Base-by-base conservation (phyloP, 306 rosid genomes). In the Herpetospermum pedunculosum region DNA sequence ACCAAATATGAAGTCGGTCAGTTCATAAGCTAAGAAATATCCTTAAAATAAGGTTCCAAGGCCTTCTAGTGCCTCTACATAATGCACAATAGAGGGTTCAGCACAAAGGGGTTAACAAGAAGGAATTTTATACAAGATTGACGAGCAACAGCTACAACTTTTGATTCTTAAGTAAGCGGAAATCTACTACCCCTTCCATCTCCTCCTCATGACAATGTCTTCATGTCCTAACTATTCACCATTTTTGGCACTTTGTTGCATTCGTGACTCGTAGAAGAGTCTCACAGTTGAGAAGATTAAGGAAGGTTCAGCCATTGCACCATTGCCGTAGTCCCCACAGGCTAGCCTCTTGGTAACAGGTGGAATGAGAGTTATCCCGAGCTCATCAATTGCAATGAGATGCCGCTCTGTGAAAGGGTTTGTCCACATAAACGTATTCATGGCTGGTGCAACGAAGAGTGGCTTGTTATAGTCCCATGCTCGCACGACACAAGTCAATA, bases 221-320 rank as follows among this genome's bases (percentile, higher is more conserved):
- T 68, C 54, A 28, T 28, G 34, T 65, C 8, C 74, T 69, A 44
- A 43, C 74, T 69, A 69, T 15, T 60, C 74, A 13, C 35, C 74
- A 69, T 43, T 69, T 46, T 55, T 75, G 46, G 87, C 77, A 78
- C 82, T 81, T 43, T 81, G 92, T 26, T 77, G 87, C 83, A 83
- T 79, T 75, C 84, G 82, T 4, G 91, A 80, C 81, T 85, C 96
- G 12, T 72, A 82, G 49, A 87, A 91, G 78, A 94, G 92, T 64
- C 95, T 88, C 3, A 94, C 92, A 28, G 97, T 89, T 0, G 97
- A 86, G 86, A 85, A 94, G 49, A 94, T 94, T 55, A 88, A 71
- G 48, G 92, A 83, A 49, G 96, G 92, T 80, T 94, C 99, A 21
- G 97, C 97, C 99, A 94, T 94, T 65, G 99, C 99, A 26, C 97